Conservation (phyloP, 192 early-diverging fungal genomes). For the Backusella mclennaniae region DNA sequence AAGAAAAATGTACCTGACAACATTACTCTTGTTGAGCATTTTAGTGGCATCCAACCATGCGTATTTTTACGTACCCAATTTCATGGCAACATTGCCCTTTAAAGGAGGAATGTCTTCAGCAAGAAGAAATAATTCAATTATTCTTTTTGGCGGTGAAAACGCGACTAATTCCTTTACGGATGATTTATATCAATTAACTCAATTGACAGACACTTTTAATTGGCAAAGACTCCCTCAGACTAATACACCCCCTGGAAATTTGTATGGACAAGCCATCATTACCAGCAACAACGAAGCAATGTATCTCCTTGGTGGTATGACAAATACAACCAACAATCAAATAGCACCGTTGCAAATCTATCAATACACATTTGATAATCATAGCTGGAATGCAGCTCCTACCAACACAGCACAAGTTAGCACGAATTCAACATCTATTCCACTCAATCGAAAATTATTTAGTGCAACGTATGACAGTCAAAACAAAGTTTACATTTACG, state of each 20-base stretch:
- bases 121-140: constrained; percentile 5
- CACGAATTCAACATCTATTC: not conserved
- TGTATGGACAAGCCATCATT: constrained; percentile 11
- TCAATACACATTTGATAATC: not conserved
- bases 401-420: not conserved
- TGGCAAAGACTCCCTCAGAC: constrained; percentile 15
- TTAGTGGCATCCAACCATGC: not conserved
- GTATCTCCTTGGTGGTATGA: constrained; percentile 18
- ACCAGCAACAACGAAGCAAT: not conserved
- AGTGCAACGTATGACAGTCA: constrained; percentile 16
- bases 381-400: not conserved
- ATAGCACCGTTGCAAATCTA: not conserved
- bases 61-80: constrained; percentile 15
- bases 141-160: constrained; percentile 18
- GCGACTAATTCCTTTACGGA: not conserved
- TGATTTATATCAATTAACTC: constrained; percentile 14
- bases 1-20: not conserved
- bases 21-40: not conserved
- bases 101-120: constrained; percentile 9
- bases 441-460: constrained; percentile 16
- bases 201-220: constrained; percentile 2
- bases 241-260: constrained; percentile 9
- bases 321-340: not conserved
- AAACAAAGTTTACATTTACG: constrained; percentile 32
- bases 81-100: constrained; percentile 13